Evolutionary conservation across 495 filamentous ascomycete species (phyloP), one percentile per base, ranked within the genome.

Genomic region (Entonaema liquescens): DNA sequence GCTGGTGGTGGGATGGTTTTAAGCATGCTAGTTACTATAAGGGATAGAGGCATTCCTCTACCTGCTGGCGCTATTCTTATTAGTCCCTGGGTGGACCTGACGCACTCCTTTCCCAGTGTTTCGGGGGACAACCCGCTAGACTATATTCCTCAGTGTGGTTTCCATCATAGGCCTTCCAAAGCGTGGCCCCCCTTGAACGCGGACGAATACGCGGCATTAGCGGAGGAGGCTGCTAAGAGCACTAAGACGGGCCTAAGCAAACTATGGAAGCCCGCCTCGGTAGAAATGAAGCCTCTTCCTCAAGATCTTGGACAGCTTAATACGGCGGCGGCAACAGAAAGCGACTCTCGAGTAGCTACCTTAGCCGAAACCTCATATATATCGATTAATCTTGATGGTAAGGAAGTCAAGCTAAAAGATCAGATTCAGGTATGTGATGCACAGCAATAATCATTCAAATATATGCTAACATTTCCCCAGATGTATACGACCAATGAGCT

Each of bases 61-160:
- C 95, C 95, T 0, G 95, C 95, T 8, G 95, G 95, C 3, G 95
- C 91, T 15, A 90, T 98, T 42, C 80, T 98, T 63, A 91, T 98
- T 49, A 94, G 91, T 28, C 95, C 95, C 0, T 98, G 95, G 95
- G 93, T 92, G 2, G 95, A 98, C 77, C 79, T 98, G 33, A 97
- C 92, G 9, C 95, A 98, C 77, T 96, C 93, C 0, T 98, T 98
- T 71, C 95, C 95, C 0, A 97, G 94, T 69, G 88, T 97, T 38
- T 88, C 89, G 13, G 84, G 82, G 15, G 89, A 93, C 44, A 89
- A 87, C 65, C 88, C 88, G 0, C 78, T 88, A 15, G 95, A 98
- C 74, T 98, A 97, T 72, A 93, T 98, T 25, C 95, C 95, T 15
- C 78, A 89, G 0, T 88, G 90, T 65, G 95, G 95, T 0, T 98